Percentiles rank a stretch among this genome's conserved stretches.
Evolutionary conservation across 192 early-diverging fungal species (phyloP).

Genomic region (Fimicolochytrium jonesii): DNA sequence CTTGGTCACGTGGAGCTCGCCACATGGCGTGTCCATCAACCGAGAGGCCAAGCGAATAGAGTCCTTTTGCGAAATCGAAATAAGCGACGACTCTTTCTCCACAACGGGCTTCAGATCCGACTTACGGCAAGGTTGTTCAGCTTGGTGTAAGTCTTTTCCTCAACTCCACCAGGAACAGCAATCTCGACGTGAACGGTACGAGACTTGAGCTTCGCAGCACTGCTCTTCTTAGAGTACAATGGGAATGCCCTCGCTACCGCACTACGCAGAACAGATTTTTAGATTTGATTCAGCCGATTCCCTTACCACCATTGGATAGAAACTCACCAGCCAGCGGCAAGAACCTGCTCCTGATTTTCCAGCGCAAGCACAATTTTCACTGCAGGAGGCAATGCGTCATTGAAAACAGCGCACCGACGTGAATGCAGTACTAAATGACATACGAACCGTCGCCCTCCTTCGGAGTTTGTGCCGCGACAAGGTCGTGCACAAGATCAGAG

Average conservation of each 20-base stretch:
- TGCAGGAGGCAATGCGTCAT: neutral
- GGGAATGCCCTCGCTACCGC: slow-evolving; percentile 38
- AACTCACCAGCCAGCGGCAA: slow-evolving; percentile 7
- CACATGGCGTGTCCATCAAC: slow-evolving; percentile 45
- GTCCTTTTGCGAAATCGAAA: slow-evolving; percentile 1
- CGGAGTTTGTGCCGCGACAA: slow-evolving; percentile 17
- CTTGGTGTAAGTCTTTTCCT: neutral
- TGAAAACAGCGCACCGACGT: slow-evolving; percentile 4
- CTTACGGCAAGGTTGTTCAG: slow-evolving; percentile 17
- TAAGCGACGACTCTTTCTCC: no score
- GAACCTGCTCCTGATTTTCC: neutral
- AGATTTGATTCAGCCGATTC: no score
- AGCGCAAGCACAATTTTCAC: slow-evolving; percentile 7
- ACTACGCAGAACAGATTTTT: neutral
- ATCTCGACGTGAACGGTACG: slow-evolving; percentile 30
- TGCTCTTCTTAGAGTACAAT: slow-evolving; percentile 26
- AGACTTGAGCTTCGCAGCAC: neutral
- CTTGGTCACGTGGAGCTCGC: slow-evolving; percentile 40
- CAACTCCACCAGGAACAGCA: slow-evolving; percentile 1
- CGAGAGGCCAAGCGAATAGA: slow-evolving; percentile 29
- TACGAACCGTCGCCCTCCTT: slow-evolving; percentile 20
- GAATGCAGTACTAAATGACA: neutral
- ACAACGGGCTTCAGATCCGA: no score
- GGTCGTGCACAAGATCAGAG: slow-evolving; percentile 33
- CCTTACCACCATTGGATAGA: no score